Percentiles rank a stretch among this genome's conserved stretches.
Conservation (phyloP, 2,329 filamentous ascomycete species). For the Phyllosticta capitalensis region DNA sequence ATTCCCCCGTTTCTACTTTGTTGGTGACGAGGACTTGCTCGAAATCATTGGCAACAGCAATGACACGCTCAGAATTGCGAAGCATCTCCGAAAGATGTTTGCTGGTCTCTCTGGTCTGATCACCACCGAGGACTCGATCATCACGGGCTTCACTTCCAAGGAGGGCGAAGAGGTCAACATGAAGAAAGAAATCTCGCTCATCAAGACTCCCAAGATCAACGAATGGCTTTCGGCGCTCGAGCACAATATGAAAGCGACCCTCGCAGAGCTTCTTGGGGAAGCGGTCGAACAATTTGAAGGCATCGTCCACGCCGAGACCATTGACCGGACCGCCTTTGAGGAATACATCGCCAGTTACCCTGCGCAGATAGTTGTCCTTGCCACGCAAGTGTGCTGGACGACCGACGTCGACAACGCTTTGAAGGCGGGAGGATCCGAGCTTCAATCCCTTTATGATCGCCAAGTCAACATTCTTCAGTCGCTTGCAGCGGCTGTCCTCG, state of each 20-base stretch:
- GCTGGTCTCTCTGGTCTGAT: constrained; percentile 83
- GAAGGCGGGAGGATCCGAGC: constrained; percentile 56
- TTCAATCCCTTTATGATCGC: constrained; percentile 65
- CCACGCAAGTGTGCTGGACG: constrained; percentile 90
- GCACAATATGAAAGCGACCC: constrained; percentile 82
- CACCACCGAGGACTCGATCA: constrained; percentile 83
- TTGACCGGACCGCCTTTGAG: constrained; percentile 62
- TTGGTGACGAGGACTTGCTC: constrained; percentile 93
- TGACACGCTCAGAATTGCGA: constrained; percentile 88
- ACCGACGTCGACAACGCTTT: constrained; percentile 73
- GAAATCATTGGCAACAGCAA: constrained; percentile 99
- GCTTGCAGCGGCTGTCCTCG: constrained; percentile 80
- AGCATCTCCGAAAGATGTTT: constrained; percentile 99
- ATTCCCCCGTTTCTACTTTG: constrained; percentile 98
- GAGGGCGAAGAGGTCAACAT: constrained; percentile 83
- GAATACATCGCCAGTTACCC: constrained; percentile 79
- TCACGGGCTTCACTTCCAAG: constrained; percentile 88
- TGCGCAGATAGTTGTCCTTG: constrained; percentile 90
- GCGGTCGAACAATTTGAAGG: constrained; percentile 74
- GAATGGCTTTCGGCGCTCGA: constrained; percentile 96
- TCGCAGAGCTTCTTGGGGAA: constrained; percentile 83
- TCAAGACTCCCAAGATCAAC: constrained; percentile 94
- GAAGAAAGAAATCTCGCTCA: constrained; percentile 82
- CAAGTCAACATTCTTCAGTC: constrained; percentile 78
- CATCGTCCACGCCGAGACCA: constrained; percentile 61